Evolutionary conservation across 2,329 filamentous ascomycete species (phyloP).

Genomic region (Alternaria sp.): DNA sequence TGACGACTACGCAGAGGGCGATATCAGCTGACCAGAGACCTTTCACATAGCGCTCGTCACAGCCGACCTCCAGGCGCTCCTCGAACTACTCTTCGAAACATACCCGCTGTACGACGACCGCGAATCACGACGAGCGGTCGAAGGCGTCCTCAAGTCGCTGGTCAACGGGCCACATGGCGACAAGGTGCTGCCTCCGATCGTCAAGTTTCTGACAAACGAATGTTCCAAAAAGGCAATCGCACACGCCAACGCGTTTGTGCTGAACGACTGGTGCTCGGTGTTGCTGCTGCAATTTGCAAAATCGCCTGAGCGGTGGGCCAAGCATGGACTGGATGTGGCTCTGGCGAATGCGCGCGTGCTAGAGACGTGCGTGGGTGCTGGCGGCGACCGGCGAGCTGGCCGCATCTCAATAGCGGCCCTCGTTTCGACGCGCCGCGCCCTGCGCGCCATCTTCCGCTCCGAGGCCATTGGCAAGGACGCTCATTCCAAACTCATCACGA

Average conservation of each 20-base stretch:
- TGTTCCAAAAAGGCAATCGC: constrained; percentile 80
- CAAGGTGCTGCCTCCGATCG: constrained; percentile 67
- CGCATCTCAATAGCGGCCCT: constrained; percentile 78
- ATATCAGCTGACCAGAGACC: constrained; percentile 21
- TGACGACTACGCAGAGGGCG: not conserved
- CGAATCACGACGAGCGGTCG: constrained; percentile 80
- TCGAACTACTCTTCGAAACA: constrained; percentile 83
- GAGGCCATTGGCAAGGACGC: constrained; percentile 66
- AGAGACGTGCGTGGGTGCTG: constrained; percentile 74
- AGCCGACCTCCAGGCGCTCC: constrained; percentile 60
- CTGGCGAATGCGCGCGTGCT: constrained; percentile 75
- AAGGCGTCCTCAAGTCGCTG: constrained; percentile 77
- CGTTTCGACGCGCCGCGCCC: constrained; percentile 77
- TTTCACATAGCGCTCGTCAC: constrained; percentile 50
- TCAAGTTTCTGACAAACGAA: constrained; percentile 74
- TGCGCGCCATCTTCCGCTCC: constrained; percentile 75
- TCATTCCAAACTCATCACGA: constrained; percentile 68
- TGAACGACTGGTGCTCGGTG: constrained; percentile 88
- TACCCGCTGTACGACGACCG: constrained; percentile 89
- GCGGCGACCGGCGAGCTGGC: constrained; percentile 31
- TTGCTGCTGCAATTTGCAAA: constrained; percentile 75
- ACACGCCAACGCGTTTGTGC: constrained; percentile 80
- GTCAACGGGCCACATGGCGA: constrained; percentile 67
- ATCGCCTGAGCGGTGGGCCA: constrained; percentile 67
- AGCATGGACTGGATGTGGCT: constrained; percentile 71